Percentiles rank a stretch among this genome's conserved stretches.
Evolutionary conservation across 768 basidiomycete genomes (phyloP).

Genomic region (Tephrocybe rancida): DNA sequence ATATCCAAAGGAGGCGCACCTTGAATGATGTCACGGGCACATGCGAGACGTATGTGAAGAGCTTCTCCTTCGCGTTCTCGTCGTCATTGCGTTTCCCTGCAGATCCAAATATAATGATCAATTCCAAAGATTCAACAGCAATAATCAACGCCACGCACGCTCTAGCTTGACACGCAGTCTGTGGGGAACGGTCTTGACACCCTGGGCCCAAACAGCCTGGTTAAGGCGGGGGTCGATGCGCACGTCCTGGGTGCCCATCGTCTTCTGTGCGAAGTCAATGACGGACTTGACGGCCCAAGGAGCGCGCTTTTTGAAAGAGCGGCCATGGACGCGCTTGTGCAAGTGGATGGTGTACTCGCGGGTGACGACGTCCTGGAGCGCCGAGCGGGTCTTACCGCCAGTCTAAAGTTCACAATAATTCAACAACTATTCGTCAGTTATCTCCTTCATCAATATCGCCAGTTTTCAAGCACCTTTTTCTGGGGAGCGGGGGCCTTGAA

Average conservation of each 20-base stretch:
- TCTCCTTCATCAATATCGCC: neutral
- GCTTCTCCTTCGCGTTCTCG: slow-evolving; percentile 97
- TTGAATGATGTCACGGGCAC: slow-evolving; percentile 84
- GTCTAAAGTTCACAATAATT: slow-evolving; percentile 40
- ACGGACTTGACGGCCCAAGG: slow-evolving; percentile 97
- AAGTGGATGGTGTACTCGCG: slow-evolving; percentile 99
- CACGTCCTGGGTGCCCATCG: slow-evolving; percentile 96
- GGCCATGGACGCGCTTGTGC: slow-evolving; percentile 91
- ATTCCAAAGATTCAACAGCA: neutral
- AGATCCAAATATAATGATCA: neutral
- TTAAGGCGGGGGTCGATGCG: slow-evolving; percentile 95
- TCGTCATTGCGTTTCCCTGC: slow-evolving; percentile 98
- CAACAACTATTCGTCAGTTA: neutral
- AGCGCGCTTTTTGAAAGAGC: slow-evolving; percentile 97
- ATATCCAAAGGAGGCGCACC: slow-evolving; percentile 46
- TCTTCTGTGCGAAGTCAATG: slow-evolving; percentile 86
- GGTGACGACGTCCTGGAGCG: slow-evolving; percentile 96
- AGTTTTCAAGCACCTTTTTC: slow-evolving; percentile 51
- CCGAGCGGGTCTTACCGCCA: slow-evolving; percentile 90
- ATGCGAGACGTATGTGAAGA: slow-evolving; percentile 88
- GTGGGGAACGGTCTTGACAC: slow-evolving; percentile 93
- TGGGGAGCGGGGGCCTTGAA: slow-evolving; percentile 51
- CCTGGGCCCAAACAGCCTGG: slow-evolving; percentile 92
- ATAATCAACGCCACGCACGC: slow-evolving; percentile 46
- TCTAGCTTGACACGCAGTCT: slow-evolving; percentile 92